A percentile compares a stretch with the other conserved stretches of the same genome.
Conservation (phyloP, 176 grass and related monocot species). For the Calamus simplicifolius region DNA sequence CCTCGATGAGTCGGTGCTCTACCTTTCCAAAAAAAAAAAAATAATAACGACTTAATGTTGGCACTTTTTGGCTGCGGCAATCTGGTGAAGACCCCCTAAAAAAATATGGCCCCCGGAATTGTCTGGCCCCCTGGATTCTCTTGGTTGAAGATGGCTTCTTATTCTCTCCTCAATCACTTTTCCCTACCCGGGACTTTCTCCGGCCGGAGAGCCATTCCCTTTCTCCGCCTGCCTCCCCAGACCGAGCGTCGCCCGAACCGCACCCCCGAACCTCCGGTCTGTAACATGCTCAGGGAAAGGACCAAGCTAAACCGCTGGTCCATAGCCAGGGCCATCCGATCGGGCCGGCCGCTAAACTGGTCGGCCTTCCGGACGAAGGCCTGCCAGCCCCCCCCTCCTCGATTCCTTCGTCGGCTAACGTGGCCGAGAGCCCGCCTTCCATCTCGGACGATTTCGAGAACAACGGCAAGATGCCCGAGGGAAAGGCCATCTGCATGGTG, state of each 20-base stretch:
- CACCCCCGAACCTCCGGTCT: not conserved
- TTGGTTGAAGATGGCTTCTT: too few species aligned
- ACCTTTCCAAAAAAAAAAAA: too few species aligned
- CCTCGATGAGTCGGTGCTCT: too few species aligned
- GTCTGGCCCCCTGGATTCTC: too few species aligned
- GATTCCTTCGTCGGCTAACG: not conserved
- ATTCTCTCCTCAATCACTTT: too few species aligned
- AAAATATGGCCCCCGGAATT: too few species aligned
- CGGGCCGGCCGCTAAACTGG: conserved; percentile 41
- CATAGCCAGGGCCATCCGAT: conserved; percentile 49
- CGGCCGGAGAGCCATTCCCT: not conserved
- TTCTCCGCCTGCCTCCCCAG: conserved; percentile 5
- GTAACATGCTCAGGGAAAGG: conserved; percentile 2
- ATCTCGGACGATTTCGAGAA: not conserved
- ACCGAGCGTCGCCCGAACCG: not conserved
- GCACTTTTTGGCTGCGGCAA: too few species aligned
- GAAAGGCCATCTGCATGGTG: conserved; percentile 93
- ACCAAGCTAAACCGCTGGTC: conserved; percentile 67
- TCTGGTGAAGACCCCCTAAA: too few species aligned
- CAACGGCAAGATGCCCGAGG: conserved; percentile 2
- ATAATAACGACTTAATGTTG: too few species aligned
- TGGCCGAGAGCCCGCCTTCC: not conserved
- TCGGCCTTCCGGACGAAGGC: conserved; percentile 19
- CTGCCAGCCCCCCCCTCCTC: not conserved
- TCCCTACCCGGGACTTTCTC: not conserved